Base-by-base conservation (phyloP, 2,329 filamentous ascomycete genomes). In the Penicillium occitanis region DNA sequence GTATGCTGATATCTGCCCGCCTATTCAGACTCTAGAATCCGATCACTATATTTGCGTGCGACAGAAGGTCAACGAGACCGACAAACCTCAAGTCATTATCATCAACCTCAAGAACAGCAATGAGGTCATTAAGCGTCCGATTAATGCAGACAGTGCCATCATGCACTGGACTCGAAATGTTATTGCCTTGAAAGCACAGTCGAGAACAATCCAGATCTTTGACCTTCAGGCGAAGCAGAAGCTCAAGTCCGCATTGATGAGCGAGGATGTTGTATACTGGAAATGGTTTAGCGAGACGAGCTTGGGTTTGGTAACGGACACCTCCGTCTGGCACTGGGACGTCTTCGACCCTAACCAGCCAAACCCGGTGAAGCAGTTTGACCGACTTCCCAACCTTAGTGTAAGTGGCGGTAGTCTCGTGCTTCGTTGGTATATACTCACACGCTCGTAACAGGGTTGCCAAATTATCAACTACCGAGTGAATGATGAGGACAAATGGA, bases 381-480 rank as follows among this genome's bases (percentile, higher is more conserved):
- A 98, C 78, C 91, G 95, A 74, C 95, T 97, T 76, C 86, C 90
- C 71, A 97, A 97, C 77, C 87, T 99, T 65, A 87, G 86, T 73
- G 92, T 95, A 85, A 72, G 90, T 84, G 71, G 19, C 37, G 22
- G 17, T 51, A 17, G 3, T 22, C 25, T 40, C 17, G 22, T 48
- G 40, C 22, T 57, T 37, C n/a, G 25, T 61, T 40, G 42, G n/a
- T 35, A 30, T 65, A 2, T 62, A 57, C 51, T 67, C 8, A 67
- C 40, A 63, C 57, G 65, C 6, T 59, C 64, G 67, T 35, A 19
- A 67, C 30, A 96, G 92, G 91, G 90, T 71, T 96, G 92, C 81
- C 95, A 99, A 87, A 99, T 99, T 80, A 99, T 99, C 87, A 99
- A 98, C 84, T 99, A 99, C 83, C 92, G 94, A 72, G 91, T 96